Base-by-base conservation (phyloP, 257 asterid genomes). In the Solanum dulcamara region DNA sequence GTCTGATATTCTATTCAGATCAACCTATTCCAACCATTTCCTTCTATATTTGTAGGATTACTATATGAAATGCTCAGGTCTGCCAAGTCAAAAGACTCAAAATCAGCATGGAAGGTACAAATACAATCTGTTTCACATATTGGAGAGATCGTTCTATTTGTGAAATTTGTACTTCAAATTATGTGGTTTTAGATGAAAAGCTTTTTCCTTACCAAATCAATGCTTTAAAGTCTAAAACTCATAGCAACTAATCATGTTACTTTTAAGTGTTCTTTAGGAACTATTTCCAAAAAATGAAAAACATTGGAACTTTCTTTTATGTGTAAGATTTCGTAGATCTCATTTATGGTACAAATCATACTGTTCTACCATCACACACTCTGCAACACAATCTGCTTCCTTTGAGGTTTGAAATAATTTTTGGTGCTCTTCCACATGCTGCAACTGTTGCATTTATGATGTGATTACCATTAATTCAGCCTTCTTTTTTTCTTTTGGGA, bases 51-150 rank as follows among this genome's bases (percentile, higher is more conserved):
- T 88, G 85, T 96, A 96, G 99, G 99, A 88, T 90, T 96, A 85
- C 88, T 96, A 59, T 85, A 89, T 85, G 99, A 96, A 92, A 96
- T 96, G 99, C 98, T 96, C 87, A 95, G 98, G 83, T 93, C 98
- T 30, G 93, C 98, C 77, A 95, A 90, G 91, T 90, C 94, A 85
- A 97, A 97, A 90, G 98, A 94, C 88, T 95, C 98, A 68, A 96
- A 93, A 90, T 91, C 97, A 82, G 91, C 93, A 84, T 96, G 98
- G 98, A 96, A 96, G 99, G 99, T 96, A 93, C 46, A 48, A 86
- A 17, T 74, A 83, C 72, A 71, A 28, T 37, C 38, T 70, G 53
- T 17, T 80, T 44, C 67, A 24, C 11, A 64, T 26, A 81, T 28
- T 80, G 30, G 57, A 26, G 81, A 10, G 10, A 20, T 62, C 4